phyloP scores from a whole-genome alignment of 345 rosid species.

The Brassica napus region DNA sequence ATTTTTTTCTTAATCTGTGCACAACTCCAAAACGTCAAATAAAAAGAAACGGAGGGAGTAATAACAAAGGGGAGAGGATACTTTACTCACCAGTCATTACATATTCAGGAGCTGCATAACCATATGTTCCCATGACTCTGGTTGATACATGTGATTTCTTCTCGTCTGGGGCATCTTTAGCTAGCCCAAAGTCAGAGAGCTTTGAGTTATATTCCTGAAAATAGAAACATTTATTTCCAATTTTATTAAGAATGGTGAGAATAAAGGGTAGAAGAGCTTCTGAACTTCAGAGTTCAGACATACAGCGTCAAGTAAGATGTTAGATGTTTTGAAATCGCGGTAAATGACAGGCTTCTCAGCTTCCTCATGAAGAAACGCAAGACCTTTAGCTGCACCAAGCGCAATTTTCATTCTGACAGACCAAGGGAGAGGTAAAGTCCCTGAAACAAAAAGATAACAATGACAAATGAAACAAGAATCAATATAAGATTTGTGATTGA shows the following conservation, averaged over 20 bases:
- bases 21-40: background rate
- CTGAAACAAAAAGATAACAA: slow-evolving; percentile 40
- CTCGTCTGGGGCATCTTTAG: slow-evolving; percentile 84
- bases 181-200: slow-evolving; percentile 86
- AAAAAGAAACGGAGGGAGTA: background rate
- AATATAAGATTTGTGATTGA: too few species aligned
- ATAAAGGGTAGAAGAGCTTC: background rate
- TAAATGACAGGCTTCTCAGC: slow-evolving; percentile 82
- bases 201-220: slow-evolving; percentile 80
- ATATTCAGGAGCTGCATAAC: slow-evolving; percentile 85
- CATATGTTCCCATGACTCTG: slow-evolving; percentile 85
- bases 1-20: too few species aligned
- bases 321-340: slow-evolving; percentile 85
- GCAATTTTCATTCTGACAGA: slow-evolving; percentile 82
- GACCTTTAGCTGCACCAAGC: slow-evolving; percentile 83
- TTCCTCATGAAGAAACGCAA: slow-evolving; percentile 82
- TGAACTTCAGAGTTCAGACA: slow-evolving; percentile 31
- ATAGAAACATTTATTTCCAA: slow-evolving; percentile 19
- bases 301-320: slow-evolving; percentile 76
- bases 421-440: slow-evolving; percentile 90
- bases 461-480: background rate
- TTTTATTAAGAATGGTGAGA: background rate
- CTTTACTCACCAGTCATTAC: slow-evolving; percentile 72
- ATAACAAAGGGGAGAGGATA: background rate
- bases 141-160: slow-evolving; percentile 83